These are phyloP conservation scores for Plenodomus biglobosus DNA, from an alignment of 2,329 filamentous ascomycete species.

Conservation along the genomic window DNA sequence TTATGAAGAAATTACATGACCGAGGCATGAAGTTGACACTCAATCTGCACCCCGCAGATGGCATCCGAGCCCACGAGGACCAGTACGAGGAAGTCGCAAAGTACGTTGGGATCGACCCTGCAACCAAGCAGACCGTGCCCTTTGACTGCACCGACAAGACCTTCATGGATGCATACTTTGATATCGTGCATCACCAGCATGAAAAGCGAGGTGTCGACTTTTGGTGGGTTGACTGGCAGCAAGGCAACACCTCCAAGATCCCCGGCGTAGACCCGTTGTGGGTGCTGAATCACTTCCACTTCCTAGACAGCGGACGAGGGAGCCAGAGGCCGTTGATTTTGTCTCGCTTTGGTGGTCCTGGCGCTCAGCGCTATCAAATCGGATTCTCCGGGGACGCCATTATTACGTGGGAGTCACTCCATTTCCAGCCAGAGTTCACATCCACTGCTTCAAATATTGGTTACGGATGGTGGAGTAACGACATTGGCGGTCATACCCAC, in stretches of 20 bases:
- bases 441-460: constrained; percentile 67
- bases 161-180: constrained; percentile 62
- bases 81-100: constrained; percentile 58
- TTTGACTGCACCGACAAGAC: constrained; percentile 59
- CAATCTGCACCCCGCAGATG: constrained; percentile 65
- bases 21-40: constrained; percentile 58
- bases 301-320: constrained; percentile 54
- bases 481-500: constrained; percentile 65
- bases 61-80: constrained; percentile 60
- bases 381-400: constrained; percentile 66
- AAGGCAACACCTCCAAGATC: constrained; percentile 58
- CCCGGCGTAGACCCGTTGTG: constrained; percentile 64
- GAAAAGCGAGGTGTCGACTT: constrained; percentile 63
- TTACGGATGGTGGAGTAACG: constrained; percentile 69
- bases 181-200: constrained; percentile 58
- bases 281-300: constrained; percentile 67
- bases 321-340: constrained; percentile 56
- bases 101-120: constrained; percentile 55
- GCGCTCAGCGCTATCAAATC: constrained; percentile 64
- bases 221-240: constrained; percentile 71
- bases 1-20: constrained; percentile 55
- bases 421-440: constrained; percentile 68
- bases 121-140: constrained; percentile 52
- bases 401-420: constrained; percentile 61
- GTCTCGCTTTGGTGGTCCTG: constrained; percentile 63